Evolutionary conservation across 2,329 filamentous ascomycete species (phyloP).

Genomic region (Xylariomycetidae sp.): DNA sequence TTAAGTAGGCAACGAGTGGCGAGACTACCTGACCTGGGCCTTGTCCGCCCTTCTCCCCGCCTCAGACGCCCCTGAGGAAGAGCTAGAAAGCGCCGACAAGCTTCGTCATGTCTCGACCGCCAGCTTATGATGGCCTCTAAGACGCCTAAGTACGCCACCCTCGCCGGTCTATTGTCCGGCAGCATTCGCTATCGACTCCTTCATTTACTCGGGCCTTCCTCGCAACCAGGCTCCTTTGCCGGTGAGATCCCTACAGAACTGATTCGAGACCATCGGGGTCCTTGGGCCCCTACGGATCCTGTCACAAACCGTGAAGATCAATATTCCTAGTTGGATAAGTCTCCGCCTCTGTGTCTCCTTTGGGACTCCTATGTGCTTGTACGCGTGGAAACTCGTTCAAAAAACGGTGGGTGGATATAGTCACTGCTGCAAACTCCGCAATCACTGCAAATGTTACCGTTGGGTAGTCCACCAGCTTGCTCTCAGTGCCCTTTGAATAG

Average conservation of each 20-base stretch:
- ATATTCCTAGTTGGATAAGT: conserved; percentile 15
- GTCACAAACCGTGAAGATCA: conserved; percentile 10
- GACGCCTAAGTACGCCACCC: conserved; percentile 7
- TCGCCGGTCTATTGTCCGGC: conserved; percentile 9
- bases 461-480: conserved; percentile 16
- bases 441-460: conserved; percentile 23
- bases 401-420: conserved; percentile 30
- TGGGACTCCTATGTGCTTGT: conserved; percentile 35
- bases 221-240: no score
- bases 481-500: no score
- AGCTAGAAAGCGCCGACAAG: no score
- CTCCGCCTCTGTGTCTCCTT: conserved; percentile 30
- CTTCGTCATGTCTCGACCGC: no score
- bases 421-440: conserved; percentile 35
- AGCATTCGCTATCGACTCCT: conserved; percentile 7
- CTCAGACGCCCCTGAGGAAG: conserved; percentile 5
- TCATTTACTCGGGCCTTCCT: no score
- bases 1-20: no score
- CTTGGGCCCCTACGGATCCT: no score
- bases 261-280: no score
- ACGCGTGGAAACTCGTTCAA: conserved; percentile 31
- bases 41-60: conserved; percentile 4
- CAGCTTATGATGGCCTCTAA: conserved; percentile 4
- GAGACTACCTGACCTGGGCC: no score
- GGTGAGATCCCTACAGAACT: no score